A percentile compares a stretch with the other conserved stretches of the same genome.
Evolutionary conservation across 306 rosid species (phyloP).

Genomic region (Clitoria ternatea): DNA sequence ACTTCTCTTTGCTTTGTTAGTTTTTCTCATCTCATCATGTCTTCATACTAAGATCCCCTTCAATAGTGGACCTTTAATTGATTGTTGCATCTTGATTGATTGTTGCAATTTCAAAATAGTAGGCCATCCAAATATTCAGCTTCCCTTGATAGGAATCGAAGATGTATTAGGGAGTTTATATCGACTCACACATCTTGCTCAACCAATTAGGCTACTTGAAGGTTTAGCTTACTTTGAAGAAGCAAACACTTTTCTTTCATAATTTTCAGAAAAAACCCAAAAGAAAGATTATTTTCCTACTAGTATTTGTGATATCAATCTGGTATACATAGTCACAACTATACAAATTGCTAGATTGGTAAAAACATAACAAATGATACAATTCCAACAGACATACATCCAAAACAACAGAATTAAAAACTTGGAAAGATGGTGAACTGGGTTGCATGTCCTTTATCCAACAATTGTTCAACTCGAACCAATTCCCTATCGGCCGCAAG

Average conservation of each 20-base stretch:
- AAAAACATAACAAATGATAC: not conserved
- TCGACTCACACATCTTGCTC: not conserved
- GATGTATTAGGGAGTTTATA: too few species aligned
- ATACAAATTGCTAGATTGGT: not conserved
- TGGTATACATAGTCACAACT: not conserved
- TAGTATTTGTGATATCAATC: not conserved
- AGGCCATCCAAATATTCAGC: not conserved
- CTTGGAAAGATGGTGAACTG: conserved; percentile 68
- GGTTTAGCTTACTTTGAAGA: too few species aligned
- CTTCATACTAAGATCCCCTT: not conserved
- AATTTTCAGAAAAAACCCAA: too few species aligned
- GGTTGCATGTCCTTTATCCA: conserved; percentile 43
- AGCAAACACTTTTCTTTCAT: too few species aligned
- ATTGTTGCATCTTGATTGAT: too few species aligned
- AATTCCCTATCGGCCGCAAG: conserved; percentile 28
- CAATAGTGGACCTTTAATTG: not conserved
- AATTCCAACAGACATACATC: not conserved
- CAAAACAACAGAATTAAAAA: conserved; percentile 13
- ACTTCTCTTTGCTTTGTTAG: not conserved
- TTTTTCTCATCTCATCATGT: not conserved
- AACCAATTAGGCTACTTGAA: too few species aligned
- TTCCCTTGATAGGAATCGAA: too few species aligned
- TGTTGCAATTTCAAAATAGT: not conserved
- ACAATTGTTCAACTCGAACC: conserved; percentile 32
- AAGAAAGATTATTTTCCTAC: too few species aligned